These are phyloP conservation scores for Chytriomyces sp. DNA, from an alignment of 192 early-diverging fungal species.

Conservation along the genomic window DNA sequence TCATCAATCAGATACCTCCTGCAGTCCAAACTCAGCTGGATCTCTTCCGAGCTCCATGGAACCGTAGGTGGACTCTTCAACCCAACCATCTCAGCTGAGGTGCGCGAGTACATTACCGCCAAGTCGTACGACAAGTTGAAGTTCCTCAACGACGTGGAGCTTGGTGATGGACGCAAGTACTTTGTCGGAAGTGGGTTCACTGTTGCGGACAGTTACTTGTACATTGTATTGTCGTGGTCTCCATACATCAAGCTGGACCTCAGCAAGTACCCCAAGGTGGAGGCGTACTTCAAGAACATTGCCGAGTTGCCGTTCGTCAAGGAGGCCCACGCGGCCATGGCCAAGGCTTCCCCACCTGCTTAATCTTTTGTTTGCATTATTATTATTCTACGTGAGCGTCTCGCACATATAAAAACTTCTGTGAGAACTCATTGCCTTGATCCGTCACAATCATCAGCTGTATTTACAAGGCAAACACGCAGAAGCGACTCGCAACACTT, in stretches of 20 bases:
- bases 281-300: constrained; percentile 37
- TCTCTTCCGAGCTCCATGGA: constrained; percentile 39
- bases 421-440: no score
- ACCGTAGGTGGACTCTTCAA: constrained; percentile 26
- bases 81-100: constrained; percentile 24
- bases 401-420: no score
- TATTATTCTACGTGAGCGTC: no score
- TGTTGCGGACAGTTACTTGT: constrained; percentile 40
- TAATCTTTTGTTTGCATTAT: no score
- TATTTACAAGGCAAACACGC: no score
- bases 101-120: constrained; percentile 20
- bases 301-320: constrained; percentile 39
- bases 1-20: constrained; percentile 27
- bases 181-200: constrained; percentile 44
- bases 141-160: constrained; percentile 43
- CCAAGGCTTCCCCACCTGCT: not conserved
- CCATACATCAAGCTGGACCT: constrained; percentile 37
- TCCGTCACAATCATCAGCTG: no score
- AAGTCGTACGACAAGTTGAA: constrained; percentile 7
- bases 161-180: constrained; percentile 38
- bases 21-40: constrained; percentile 41
- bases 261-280: constrained; percentile 31
- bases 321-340: constrained; percentile 39
- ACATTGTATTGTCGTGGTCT: constrained; percentile 34
- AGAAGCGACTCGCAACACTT: no score